These are phyloP conservation scores for Apiotrichum gracile DNA, from an alignment of 1,284 basidiomycete species.

Conservation along the genomic window DNA sequence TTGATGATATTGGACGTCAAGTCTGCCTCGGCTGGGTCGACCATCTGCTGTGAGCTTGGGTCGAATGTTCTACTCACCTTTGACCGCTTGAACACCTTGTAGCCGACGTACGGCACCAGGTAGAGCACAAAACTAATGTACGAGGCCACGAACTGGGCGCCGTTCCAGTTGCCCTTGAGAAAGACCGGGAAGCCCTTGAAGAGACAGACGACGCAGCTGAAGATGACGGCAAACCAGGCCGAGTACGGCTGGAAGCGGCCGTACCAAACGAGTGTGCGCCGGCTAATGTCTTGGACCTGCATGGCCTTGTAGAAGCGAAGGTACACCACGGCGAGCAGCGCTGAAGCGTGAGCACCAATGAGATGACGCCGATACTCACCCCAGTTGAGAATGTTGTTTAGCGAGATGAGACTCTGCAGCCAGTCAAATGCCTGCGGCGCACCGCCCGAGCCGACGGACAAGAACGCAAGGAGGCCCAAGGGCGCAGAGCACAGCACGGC, in stretches of 20 bases:
- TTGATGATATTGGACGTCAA: conserved; percentile 13
- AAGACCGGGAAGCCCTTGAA: conserved; percentile 26
- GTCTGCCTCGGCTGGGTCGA: conserved; percentile 6
- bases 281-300: conserved; percentile 24
- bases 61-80: conserved; percentile 4
- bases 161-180: conserved; percentile 18
- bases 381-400: conserved; percentile 61
- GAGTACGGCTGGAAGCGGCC: conserved; percentile 25
- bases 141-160: conserved; percentile 15
- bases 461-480: conserved; percentile 60
- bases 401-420: conserved; percentile 60
- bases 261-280: conserved; percentile 16
- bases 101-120: conserved; percentile 61
- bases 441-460: conserved; percentile 50
- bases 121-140: conserved; percentile 52
- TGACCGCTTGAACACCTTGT: conserved; percentile 34
- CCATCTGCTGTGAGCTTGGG: conserved; percentile 2
- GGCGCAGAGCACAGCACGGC: conserved; percentile 59
- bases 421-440: conserved; percentile 67
- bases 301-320: conserved; percentile 28
- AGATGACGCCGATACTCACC: neutral
- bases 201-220: conserved; percentile 19
- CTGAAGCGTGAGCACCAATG: conserved; percentile 60
- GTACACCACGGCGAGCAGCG: conserved; percentile 17
- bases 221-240: conserved; percentile 22